Conservation (phyloP, 202 grass and related monocot genomes). For the Panicum virgatum region DNA sequence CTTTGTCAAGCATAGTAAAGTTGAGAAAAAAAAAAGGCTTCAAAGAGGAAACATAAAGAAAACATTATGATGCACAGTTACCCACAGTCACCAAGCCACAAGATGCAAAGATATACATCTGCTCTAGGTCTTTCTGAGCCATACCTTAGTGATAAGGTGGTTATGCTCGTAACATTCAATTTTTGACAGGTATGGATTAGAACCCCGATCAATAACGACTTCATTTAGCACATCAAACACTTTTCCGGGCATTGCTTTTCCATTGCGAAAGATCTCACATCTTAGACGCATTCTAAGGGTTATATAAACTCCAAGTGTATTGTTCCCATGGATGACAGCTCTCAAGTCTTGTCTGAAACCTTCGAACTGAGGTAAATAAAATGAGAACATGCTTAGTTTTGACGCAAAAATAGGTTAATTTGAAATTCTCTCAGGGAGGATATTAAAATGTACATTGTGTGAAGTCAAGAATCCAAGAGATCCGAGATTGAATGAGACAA, state of each 20-base stretch:
- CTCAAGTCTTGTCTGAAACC: conserved; percentile 85
- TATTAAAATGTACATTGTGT: conserved; percentile 65
- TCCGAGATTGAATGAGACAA: conserved; percentile 98
- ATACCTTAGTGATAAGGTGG: conserved; percentile 94
- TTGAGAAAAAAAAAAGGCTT: conserved; percentile 19
- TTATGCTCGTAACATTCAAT: conserved; percentile 99
- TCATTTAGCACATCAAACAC: conserved; percentile 96
- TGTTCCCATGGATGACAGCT: conserved; percentile 97
- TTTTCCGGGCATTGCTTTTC: conserved; percentile 93
- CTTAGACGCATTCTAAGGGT: conserved; percentile 95
- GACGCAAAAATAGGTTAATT: conserved; percentile 22
- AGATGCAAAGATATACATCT: conserved; percentile 5
- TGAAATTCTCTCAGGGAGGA: conserved; percentile 30
- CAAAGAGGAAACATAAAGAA: conserved; percentile 7
- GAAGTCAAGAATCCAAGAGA: conserved; percentile 99
- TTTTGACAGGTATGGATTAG: conserved; percentile 98
- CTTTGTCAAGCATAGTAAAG: conserved; percentile 20
- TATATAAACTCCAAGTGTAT: conserved; percentile 95
- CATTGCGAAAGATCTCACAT: conserved; percentile 94
- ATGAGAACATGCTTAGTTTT: conserved; percentile 43
- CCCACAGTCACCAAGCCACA: conserved; percentile 30
- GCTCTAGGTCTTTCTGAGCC: conserved; percentile 29
- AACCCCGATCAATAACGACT: conserved; percentile 96
- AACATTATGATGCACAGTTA: conserved; percentile 3
- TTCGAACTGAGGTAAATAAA: conserved; percentile 70